phyloP scores from a whole-genome alignment of 805 yeast genomes.

The Kregervanrija delftensis region DNA sequence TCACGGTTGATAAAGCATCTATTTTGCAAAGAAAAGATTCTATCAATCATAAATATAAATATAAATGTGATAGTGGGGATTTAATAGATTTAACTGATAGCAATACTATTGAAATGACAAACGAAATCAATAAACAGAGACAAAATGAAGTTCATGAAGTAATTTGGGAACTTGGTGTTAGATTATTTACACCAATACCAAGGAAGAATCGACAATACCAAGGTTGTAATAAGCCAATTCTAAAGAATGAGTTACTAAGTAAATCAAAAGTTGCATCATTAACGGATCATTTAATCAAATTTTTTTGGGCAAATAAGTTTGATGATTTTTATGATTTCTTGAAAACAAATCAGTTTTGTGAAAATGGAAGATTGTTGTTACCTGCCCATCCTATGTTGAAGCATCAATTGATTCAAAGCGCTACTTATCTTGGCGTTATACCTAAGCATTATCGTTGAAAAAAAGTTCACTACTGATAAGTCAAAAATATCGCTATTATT shows the following conservation, averaged over 20 bases:
- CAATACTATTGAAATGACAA: too few species aligned
- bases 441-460: constrained; percentile 2
- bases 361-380: constrained; percentile 11
- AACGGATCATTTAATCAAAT: constrained; percentile 25
- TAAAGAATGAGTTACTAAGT: constrained; percentile 8
- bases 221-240: constrained; percentile 4
- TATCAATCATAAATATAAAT: constrained; percentile 3
- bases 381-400: constrained; percentile 10
- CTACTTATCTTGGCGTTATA: constrained; percentile 15
- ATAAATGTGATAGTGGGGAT: constrained; percentile 1
- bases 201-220: constrained; percentile 5
- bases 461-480: neutral
- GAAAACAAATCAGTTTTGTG: constrained; percentile 13
- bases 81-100: constrained; percentile 3
- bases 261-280: constrained; percentile 20
- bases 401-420: constrained; percentile 13
- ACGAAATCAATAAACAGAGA: neutral
- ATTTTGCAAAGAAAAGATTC: constrained; percentile 7
- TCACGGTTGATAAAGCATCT: constrained; percentile 15
- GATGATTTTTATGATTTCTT: constrained; percentile 19
- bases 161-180: constrained; percentile 18
- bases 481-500: neutral
- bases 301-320: constrained; percentile 21
- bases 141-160: constrained; percentile 14
- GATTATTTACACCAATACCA: constrained; percentile 8